phyloP scores from a whole-genome alignment of 768 basidiomycete genomes.

The Suillus subalutaceus region DNA sequence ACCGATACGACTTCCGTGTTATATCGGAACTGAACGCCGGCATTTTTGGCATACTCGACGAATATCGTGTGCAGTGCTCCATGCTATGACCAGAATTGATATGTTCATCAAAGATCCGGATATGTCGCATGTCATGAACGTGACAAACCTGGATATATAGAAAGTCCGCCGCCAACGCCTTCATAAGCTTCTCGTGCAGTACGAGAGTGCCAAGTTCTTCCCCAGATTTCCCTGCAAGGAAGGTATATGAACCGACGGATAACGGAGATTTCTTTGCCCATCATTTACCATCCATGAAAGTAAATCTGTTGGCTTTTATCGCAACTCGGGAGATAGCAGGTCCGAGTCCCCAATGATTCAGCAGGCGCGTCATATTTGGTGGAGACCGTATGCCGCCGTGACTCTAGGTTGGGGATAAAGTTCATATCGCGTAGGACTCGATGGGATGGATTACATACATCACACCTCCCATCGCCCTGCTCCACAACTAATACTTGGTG shows the following conservation, averaged over 20 bases:
- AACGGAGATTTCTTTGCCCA: not conserved
- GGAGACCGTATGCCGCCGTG: conserved; percentile 46
- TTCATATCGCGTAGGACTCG: not conserved
- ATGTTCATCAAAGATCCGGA: not conserved
- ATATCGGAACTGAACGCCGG: conserved; percentile 51
- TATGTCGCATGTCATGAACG: not conserved
- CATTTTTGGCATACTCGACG: conserved; percentile 45
- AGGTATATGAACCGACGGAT: conserved; percentile 20
- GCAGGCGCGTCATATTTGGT: conserved; percentile 60
- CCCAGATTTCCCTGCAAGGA: conserved; percentile 41
- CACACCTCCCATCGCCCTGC: conserved; percentile 40
- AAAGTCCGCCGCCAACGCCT: conserved; percentile 49
- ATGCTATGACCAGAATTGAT: conserved; percentile 38
- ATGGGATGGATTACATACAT: conserved; percentile 26
- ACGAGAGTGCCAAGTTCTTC: conserved; percentile 46
- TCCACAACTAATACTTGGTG: conserved; percentile 62
- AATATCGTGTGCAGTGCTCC: conserved; percentile 53
- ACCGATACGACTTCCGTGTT: conserved; percentile 39
- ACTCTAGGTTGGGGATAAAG: conserved; percentile 21
- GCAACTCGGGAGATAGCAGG: conserved; percentile 41
- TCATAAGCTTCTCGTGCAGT: conserved; percentile 47
- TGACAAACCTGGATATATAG: conserved; percentile 47
- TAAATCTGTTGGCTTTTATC: conserved; percentile 17
- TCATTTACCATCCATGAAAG: conserved; percentile 21
- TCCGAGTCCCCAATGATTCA: conserved; percentile 56